These are phyloP conservation scores for Coniferiporia weirii DNA, from an alignment of 1,284 basidiomycete species.

Conservation along the genomic window DNA sequence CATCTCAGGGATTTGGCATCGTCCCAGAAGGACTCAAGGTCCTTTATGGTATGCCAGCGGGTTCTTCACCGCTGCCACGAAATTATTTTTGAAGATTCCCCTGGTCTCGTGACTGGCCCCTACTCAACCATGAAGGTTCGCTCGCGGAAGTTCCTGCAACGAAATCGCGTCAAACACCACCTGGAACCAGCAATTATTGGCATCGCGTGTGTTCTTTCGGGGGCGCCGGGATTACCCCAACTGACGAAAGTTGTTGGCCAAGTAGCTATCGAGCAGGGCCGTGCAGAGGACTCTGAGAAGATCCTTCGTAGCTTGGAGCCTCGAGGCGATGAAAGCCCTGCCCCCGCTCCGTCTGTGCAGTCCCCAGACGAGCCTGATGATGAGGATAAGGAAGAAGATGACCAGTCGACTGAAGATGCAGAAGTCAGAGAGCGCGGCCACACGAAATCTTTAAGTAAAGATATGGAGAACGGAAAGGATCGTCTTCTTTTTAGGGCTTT, in stretches of 20 bases:
- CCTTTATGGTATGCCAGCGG: slow-evolving; percentile 91
- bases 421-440: slow-evolving; percentile 23
- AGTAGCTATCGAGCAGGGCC: slow-evolving; percentile 87
- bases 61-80: slow-evolving; percentile 92
- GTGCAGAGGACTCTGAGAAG: slow-evolving; percentile 52
- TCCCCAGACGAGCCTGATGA: slow-evolving; percentile 35
- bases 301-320: slow-evolving; percentile 46
- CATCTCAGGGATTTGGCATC: slow-evolving; percentile 81
- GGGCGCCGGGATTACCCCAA: slow-evolving; percentile 71
- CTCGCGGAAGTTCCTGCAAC: slow-evolving; percentile 41
- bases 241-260: slow-evolving; percentile 72
- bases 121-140: slow-evolving; percentile 54
- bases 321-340: slow-evolving; percentile 34
- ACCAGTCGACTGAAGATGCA: slow-evolving; percentile 13
- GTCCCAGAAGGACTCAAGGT: slow-evolving; percentile 60
- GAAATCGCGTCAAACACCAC: slow-evolving; percentile 68
- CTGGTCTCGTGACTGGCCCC: slow-evolving; percentile 57
- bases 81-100: slow-evolving; percentile 92
- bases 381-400: slow-evolving; percentile 31
- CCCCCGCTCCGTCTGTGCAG: slow-evolving; percentile 7
- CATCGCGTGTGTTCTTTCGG: slow-evolving; percentile 78
- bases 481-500: slow-evolving; percentile 20
- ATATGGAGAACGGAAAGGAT: slow-evolving; percentile 27
- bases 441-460: neutral
- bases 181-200: slow-evolving; percentile 78